Conservation (phyloP, 768 basidiomycete genomes). For the Roridomyces roridus region DNA sequence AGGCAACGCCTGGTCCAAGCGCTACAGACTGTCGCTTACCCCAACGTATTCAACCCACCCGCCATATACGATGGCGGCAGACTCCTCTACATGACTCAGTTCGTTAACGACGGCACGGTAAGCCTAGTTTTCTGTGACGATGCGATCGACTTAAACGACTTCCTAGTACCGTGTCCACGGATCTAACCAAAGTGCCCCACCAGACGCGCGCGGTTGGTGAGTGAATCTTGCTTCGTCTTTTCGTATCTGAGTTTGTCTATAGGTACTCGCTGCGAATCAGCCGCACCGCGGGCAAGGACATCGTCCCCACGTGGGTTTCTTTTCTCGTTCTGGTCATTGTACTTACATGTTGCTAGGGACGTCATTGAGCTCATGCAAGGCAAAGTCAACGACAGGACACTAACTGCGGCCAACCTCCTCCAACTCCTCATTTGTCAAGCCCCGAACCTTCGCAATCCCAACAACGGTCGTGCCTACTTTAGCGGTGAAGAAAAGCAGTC, state of each 20-base stretch:
- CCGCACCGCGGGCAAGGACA: constrained; percentile 34
- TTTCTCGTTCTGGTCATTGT: neutral
- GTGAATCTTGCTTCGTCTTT: no score
- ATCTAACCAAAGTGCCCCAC: constrained; percentile 28
- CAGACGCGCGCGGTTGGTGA: constrained; percentile 18
- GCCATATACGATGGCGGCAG: constrained; percentile 39
- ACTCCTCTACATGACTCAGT: constrained; percentile 21
- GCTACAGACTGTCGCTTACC: constrained; percentile 33
- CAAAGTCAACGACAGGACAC: constrained; percentile 24
- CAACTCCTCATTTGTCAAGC: constrained; percentile 42
- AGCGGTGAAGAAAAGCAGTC: constrained; percentile 23
- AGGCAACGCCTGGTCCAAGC: constrained; percentile 21
- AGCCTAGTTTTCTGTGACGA: constrained; percentile 8
- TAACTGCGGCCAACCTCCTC: constrained; percentile 36
- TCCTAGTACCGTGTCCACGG: constrained; percentile 40
- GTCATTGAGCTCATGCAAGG: constrained; percentile 9
- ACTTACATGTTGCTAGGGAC: constrained; percentile 1
- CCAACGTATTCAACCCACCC: constrained; percentile 32
- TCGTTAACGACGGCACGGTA: neutral
- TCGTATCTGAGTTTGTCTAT: no score
- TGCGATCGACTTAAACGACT: constrained; percentile 11
- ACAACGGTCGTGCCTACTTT: constrained; percentile 41
- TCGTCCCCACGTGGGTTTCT: constrained; percentile 35
- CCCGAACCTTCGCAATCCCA: constrained; percentile 39
- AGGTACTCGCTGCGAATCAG: constrained; percentile 27